Conservation (phyloP, 306 rosid species). For the Sphenostylis stenocarpa region DNA sequence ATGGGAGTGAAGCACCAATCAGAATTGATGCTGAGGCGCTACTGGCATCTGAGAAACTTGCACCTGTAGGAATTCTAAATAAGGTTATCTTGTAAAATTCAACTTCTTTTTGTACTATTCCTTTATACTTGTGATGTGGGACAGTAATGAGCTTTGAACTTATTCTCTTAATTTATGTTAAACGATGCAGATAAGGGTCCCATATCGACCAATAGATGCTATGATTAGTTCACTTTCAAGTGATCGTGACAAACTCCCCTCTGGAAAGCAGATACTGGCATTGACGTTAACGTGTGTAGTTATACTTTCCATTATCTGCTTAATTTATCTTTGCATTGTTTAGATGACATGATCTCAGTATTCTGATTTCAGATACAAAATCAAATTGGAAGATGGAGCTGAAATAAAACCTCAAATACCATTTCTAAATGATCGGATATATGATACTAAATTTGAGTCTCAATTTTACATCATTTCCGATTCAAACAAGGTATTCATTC, state of each 20-base stretch:
- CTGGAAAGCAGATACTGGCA: slow-evolving; percentile 89
- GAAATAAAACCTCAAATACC: slow-evolving; percentile 87
- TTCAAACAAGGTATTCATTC: slow-evolving; percentile 71
- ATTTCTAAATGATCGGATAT: slow-evolving; percentile 76
- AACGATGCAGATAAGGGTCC: slow-evolving; percentile 68
- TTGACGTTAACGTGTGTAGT: slow-evolving; percentile 76
- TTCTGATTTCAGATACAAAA: slow-evolving; percentile 73
- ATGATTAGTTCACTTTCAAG: slow-evolving; percentile 71
- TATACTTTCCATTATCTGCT: slow-evolving; percentile 27
- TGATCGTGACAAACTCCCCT: slow-evolving; percentile 87
- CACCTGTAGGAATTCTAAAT: slow-evolving; percentile 78
- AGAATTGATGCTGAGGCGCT: slow-evolving; percentile 85
- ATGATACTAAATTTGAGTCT: slow-evolving; percentile 92
- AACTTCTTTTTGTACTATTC: slow-evolving; percentile 25
- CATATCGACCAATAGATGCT: slow-evolving; percentile 81
- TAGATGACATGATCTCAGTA: slow-evolving; percentile 22
- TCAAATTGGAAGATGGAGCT: slow-evolving; percentile 94
- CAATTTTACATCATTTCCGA: slow-evolving; percentile 95
- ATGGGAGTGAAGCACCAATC: slow-evolving; percentile 94
- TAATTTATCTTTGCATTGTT: slow-evolving; percentile 28
- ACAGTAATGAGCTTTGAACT: slow-evolving; percentile 9
- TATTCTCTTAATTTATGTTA: slow-evolving; percentile 20
- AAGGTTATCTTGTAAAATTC: slow-evolving; percentile 55
- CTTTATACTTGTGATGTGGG: slow-evolving; percentile 30
- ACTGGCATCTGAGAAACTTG: slow-evolving; percentile 82